phyloP scores from a whole-genome alignment of 23 red algal species.

The Gracilariopsis chorda region DNA sequence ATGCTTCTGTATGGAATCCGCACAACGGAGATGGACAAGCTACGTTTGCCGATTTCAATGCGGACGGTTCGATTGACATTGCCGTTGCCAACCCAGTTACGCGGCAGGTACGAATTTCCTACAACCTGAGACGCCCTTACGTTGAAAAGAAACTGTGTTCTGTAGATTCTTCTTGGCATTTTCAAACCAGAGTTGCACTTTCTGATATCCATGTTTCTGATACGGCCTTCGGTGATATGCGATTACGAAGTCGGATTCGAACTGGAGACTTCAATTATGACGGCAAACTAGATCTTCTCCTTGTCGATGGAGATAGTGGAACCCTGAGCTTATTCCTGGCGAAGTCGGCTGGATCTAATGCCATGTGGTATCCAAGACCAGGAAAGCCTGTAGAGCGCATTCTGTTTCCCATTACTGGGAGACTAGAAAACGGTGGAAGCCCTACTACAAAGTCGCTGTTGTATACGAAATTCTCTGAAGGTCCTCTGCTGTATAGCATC shows the following conservation, averaged over 20 bases:
- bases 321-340: constrained; percentile 36
- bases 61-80: constrained; percentile 83
- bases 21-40: constrained; percentile 40
- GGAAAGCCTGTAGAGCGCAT: constrained; percentile 3
- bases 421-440: neutral
- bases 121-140: constrained; percentile 8
- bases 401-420: constrained; percentile 40
- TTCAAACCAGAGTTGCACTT: constrained; percentile 33
- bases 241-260: constrained; percentile 39
- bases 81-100: constrained; percentile 54
- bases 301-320: constrained; percentile 52
- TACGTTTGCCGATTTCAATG: constrained; percentile 86
- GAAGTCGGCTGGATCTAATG: neutral
- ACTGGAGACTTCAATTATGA: constrained; percentile 88
- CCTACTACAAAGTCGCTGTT: neutral
- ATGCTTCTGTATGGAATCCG: constrained; percentile 39
- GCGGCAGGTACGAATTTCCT: constrained; percentile 35
- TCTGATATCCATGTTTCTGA: constrained; percentile 39
- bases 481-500: constrained; percentile 25
- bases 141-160: constrained; percentile 27
- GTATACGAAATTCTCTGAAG: constrained; percentile 1
- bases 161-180: constrained; percentile 30
- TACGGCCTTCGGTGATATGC: constrained; percentile 30
- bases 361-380: constrained; percentile 26
- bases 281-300: constrained; percentile 63